A percentile compares a stretch with the other conserved stretches of the same genome.
These are phyloP conservation scores for Trichoderma sp. DNA, from an alignment of 2,329 filamentous ascomycete species.

Conservation along the genomic window DNA sequence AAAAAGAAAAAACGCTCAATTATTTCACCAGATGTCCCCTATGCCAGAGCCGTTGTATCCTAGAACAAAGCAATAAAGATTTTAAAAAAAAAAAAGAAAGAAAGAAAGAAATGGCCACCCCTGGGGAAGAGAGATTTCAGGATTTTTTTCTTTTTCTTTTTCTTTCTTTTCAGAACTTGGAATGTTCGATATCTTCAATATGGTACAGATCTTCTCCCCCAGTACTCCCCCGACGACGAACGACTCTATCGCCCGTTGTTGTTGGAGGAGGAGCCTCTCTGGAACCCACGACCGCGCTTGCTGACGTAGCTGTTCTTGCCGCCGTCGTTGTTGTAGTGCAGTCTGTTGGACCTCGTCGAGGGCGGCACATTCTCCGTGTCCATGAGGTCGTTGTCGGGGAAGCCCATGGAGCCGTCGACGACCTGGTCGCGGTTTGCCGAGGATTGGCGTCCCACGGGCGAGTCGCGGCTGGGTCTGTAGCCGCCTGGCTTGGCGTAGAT, in stretches of 20 bases:
- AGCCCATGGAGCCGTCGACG: slow-evolving; percentile 54
- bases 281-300: slow-evolving; percentile 29
- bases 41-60: not conserved
- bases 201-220: not conserved
- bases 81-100: not conserved
- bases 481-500: slow-evolving; percentile 65
- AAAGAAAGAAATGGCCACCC: not conserved
- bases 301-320: slow-evolving; percentile 27
- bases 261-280: slow-evolving; percentile 26
- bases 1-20: not conserved
- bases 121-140: not conserved
- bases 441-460: slow-evolving; percentile 29
- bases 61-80: not conserved
- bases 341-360: slow-evolving; percentile 31
- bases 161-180: not conserved
- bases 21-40: not conserved
- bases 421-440: slow-evolving; percentile 37
- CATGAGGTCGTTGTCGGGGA: slow-evolving; percentile 48
- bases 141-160: not conserved
- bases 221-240: not conserved
- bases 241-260: slow-evolving; percentile 23
- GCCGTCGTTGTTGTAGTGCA: slow-evolving; percentile 48
- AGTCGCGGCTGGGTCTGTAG: slow-evolving; percentile 50
- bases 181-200: no score
- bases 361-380: slow-evolving; percentile 28